Evolutionary conservation across 495 filamentous ascomycete genomes (phyloP).

Genomic region (Aspergillus ellipticus): DNA sequence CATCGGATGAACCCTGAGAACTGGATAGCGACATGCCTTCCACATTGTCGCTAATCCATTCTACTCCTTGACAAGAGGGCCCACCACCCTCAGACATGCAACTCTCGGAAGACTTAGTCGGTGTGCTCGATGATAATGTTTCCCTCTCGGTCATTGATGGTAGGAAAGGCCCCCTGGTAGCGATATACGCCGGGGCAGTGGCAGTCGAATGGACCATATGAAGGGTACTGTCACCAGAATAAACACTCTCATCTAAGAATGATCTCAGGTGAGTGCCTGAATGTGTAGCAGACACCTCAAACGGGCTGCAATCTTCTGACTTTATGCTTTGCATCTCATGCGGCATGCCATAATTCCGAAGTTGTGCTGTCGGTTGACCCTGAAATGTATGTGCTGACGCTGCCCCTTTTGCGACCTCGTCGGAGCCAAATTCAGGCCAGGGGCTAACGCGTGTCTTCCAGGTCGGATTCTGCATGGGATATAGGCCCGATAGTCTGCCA

Average conservation of each 20-base stretch:
- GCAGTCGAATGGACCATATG: slow-evolving; percentile 13
- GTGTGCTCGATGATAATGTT: not conserved
- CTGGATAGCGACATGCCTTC: not conserved
- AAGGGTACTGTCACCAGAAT: not conserved
- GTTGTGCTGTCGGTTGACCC: slow-evolving; percentile 8
- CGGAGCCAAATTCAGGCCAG: slow-evolving; percentile 6
- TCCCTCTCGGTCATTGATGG: slow-evolving; percentile 2
- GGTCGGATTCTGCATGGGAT: slow-evolving; percentile 1
- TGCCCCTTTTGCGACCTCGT: not conserved
- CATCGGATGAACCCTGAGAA: not conserved
- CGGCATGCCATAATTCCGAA: not conserved
- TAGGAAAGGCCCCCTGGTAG: slow-evolving; percentile 7
- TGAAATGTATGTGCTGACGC: not conserved
- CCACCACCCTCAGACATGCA: not conserved
- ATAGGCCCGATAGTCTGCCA: slow-evolving; percentile 7
- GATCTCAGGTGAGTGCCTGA: not conserved
- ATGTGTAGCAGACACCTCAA: not conserved
- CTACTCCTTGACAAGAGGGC: slow-evolving; percentile 1
- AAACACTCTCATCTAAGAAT: not conserved
- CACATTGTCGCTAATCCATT: slow-evolving; percentile 6
- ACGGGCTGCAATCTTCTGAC: not conserved
- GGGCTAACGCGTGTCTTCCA: too few species aligned
- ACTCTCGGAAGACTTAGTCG: not conserved
- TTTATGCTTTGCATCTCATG: not conserved
- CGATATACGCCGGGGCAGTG: slow-evolving; percentile 8